A percentile compares a stretch with the other conserved stretches of the same genome.
Evolutionary conservation across 345 rosid species (phyloP).

Genomic region (Syzygium grande): DNA sequence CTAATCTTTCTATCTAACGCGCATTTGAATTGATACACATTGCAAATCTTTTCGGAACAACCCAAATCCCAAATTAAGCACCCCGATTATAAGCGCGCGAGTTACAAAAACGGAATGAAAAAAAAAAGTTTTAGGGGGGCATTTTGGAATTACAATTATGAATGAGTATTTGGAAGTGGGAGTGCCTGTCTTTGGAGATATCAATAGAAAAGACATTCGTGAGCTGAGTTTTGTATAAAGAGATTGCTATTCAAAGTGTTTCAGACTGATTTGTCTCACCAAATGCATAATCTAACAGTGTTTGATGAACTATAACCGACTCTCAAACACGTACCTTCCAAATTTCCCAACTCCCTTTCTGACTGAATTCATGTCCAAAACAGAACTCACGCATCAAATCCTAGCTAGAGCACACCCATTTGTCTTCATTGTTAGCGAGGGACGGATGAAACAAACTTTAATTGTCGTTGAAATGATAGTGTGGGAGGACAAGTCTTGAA

Average conservation of each 20-base stretch:
- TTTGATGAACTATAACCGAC: background rate
- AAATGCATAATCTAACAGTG: background rate
- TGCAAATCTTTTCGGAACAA: too few species aligned
- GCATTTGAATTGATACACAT: too few species aligned
- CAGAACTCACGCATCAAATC: background rate
- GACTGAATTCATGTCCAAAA: too few species aligned
- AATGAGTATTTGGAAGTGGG: too few species aligned
- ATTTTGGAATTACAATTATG: too few species aligned
- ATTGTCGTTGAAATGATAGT: background rate
- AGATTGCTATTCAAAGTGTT: background rate
- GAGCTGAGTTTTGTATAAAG: background rate
- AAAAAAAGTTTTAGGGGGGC: too few species aligned
- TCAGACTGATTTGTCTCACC: background rate
- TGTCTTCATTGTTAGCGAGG: background rate
- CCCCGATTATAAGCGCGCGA: too few species aligned
- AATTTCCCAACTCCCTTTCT: background rate
- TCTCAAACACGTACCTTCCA: background rate
- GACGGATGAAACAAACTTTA: background rate
- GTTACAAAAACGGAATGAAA: too few species aligned
- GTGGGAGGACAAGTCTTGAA: background rate
- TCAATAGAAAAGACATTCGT: too few species aligned
- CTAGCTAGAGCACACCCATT: background rate
- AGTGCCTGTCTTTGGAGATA: too few species aligned
- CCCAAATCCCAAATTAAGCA: too few species aligned
- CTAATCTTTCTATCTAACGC: too few species aligned